Conservation (phyloP, 495 filamentous ascomycete species). For the Aspergillus avenaceus region DNA sequence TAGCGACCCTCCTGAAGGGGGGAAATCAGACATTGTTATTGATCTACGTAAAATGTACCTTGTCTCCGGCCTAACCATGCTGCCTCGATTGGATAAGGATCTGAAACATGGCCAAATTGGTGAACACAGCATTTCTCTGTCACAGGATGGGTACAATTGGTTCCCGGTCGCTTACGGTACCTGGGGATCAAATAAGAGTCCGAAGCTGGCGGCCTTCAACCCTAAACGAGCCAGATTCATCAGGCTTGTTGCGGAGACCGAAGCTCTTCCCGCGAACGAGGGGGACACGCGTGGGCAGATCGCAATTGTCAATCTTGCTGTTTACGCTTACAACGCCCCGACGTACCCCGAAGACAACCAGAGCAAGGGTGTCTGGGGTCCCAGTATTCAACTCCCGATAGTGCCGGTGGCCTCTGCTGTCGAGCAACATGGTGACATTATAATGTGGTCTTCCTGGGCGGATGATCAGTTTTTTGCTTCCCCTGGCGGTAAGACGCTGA, state of each 20-base stretch:
- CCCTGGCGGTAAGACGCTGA: conserved; percentile 36
- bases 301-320: conserved; percentile 32
- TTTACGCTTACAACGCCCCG: conserved; percentile 16
- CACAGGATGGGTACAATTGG: conserved; percentile 35
- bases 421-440: conserved; percentile 33
- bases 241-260: conserved; percentile 26
- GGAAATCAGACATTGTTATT: neutral
- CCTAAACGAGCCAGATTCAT: conserved; percentile 37
- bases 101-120: conserved; percentile 28
- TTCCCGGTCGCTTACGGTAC: conserved; percentile 39
- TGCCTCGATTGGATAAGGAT: conserved; percentile 27
- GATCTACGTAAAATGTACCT: neutral
- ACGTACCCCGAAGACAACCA: neutral
- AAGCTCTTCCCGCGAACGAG: conserved; percentile 7
- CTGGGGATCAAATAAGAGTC: conserved; percentile 35
- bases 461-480: conserved; percentile 31
- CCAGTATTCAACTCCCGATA: conserved; percentile 49
- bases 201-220: conserved; percentile 37
- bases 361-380: conserved; percentile 34
- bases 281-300: conserved; percentile 17
- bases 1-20: neutral
- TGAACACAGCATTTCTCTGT: conserved; percentile 36
- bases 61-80: conserved; percentile 15
- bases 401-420: conserved; percentile 41
- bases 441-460: conserved; percentile 41